These are phyloP conservation scores for Inosperma sp. DNA, from an alignment of 768 basidiomycete species.

Conservation along the genomic window DNA sequence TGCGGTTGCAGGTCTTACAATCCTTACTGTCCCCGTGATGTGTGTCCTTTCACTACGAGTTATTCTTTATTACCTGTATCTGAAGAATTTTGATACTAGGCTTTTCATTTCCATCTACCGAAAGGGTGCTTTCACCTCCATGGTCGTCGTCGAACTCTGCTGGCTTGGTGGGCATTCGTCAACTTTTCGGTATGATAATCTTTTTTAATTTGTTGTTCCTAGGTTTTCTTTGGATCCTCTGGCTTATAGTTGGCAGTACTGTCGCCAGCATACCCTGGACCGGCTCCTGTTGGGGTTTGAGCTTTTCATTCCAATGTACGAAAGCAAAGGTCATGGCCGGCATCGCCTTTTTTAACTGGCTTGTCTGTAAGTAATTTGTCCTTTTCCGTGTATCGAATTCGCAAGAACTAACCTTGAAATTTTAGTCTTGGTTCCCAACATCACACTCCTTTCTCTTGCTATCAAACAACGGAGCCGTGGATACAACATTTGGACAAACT, in stretches of 20 bases:
- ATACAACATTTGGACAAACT: constrained; percentile 31
- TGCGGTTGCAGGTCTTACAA: constrained; percentile 33
- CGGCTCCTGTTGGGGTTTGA: constrained; percentile 15
- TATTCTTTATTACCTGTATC: neutral
- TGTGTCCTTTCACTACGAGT: constrained; percentile 19
- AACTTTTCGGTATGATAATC: neutral
- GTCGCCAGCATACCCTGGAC: constrained; percentile 26
- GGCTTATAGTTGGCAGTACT: constrained; percentile 37
- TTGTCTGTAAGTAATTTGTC: constrained; percentile 33
- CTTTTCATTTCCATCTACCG: constrained; percentile 33
- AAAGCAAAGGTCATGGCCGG: constrained; percentile 39
- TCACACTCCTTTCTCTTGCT: constrained; percentile 27
- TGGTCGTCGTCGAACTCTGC: constrained; percentile 37
- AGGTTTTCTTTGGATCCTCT: constrained; percentile 45
- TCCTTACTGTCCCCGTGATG: constrained; percentile 40
- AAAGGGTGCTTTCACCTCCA: constrained; percentile 36
- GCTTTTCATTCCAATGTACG: constrained; percentile 30
- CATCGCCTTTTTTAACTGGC: constrained; percentile 42
- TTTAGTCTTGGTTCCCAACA: constrained; percentile 31
- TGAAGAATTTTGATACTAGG: constrained; percentile 21
- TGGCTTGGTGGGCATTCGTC: constrained; percentile 35
- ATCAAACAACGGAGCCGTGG: constrained; percentile 31
- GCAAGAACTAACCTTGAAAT: constrained; percentile 17
- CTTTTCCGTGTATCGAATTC: neutral
- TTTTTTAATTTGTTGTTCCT: neutral